Base-by-base conservation (phyloP, 2,329 filamentous ascomycete species). In the Cladosporium halotolerans region DNA sequence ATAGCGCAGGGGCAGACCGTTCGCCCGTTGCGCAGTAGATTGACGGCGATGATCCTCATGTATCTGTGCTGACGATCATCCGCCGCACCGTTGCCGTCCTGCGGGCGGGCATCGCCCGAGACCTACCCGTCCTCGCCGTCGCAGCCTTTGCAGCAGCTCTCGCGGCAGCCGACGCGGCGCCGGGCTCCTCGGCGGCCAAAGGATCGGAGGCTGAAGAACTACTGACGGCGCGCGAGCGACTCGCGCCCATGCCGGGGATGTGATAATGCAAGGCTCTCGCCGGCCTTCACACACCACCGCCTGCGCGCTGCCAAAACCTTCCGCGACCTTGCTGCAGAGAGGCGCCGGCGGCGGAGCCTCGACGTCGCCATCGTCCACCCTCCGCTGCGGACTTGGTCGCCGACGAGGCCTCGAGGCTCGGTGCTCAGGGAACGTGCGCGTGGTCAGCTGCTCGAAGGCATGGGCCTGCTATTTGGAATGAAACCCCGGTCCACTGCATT, bases 31-130 rank as follows among this genome's bases (percentile, higher is more conserved):
- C 31, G 16, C 32, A 4, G 31, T 51, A 32, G 44, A 33, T 44
- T 51, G 48, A 79, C 52, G 43, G 42, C 54, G 50, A 55, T 36
- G 54, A 52, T 52, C 48, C 54, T 52, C 38, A 47, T 70, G 70
- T 31, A 40, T 67, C 67, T 10, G 69, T 36, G 33, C 45, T 48
- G 45, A 48, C 33, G 45, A 49, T 68, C 4, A 65, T 69, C 23
- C 69, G 70, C 14, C 23, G 69, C 65, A 31, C 47, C 31, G 45
- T 49, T 42, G 31, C 43, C 47, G 47, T 4, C n/a, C 46, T 42
- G 40, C 13, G 10, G 40, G 36, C 46, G 46, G 23, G 23, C 23
- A 28, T 28, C 23, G 23, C 23, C 23, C 23, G 23, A 28, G 23
- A 28, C 23, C 23, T 28, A 4, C 23, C 23, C 23, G 23, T 28